phyloP scores from a whole-genome alignment of 352 stramenopile species.

The Phytophthora palmivora region DNA sequence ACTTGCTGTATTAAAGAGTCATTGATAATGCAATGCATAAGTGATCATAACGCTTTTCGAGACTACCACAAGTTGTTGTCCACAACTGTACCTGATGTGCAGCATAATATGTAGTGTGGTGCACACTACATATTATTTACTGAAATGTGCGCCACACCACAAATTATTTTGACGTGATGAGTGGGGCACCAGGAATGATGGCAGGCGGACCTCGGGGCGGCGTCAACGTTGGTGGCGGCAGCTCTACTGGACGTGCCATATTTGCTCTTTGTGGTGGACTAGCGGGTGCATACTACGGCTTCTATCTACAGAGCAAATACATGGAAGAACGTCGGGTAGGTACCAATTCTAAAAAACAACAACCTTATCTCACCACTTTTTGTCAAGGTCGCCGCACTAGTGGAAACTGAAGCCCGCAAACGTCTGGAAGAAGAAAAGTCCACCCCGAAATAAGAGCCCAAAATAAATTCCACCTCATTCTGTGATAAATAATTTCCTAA shows the following conservation, averaged over 20 bases:
- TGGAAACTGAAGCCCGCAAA: constrained; percentile 71
- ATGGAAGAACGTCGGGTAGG: constrained; percentile 79
- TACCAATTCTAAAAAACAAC: background rate
- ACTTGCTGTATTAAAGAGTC: too few species aligned
- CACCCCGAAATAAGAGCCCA: constrained; percentile 13
- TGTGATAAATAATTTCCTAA: constrained; percentile 27
- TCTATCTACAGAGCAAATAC: constrained; percentile 87
- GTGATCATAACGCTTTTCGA: constrained; percentile 22
- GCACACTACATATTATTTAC: constrained; percentile 8
- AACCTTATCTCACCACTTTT: constrained; percentile 10
- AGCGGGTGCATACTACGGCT: constrained; percentile 77
- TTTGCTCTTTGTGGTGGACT: constrained; percentile 77
- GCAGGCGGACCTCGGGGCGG: constrained; percentile 32
- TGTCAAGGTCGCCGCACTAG: constrained; percentile 56
- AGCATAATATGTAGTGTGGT: background rate
- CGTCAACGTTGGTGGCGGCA: constrained; percentile 79
- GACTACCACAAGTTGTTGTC: too few species aligned
- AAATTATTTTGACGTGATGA: constrained; percentile 20
- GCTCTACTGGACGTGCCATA: constrained; percentile 67
- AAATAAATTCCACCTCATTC: constrained; percentile 16
- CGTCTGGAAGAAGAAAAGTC: constrained; percentile 56
- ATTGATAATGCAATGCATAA: too few species aligned
- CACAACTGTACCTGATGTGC: too few species aligned
- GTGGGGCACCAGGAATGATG: constrained; percentile 27
- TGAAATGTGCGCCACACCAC: constrained; percentile 16